A percentile compares a stretch with the other conserved stretches of the same genome.
These are phyloP conservation scores for Halteria grandinella DNA, from an alignment of 73 alveolate genomes.

Conservation along the genomic window DNA sequence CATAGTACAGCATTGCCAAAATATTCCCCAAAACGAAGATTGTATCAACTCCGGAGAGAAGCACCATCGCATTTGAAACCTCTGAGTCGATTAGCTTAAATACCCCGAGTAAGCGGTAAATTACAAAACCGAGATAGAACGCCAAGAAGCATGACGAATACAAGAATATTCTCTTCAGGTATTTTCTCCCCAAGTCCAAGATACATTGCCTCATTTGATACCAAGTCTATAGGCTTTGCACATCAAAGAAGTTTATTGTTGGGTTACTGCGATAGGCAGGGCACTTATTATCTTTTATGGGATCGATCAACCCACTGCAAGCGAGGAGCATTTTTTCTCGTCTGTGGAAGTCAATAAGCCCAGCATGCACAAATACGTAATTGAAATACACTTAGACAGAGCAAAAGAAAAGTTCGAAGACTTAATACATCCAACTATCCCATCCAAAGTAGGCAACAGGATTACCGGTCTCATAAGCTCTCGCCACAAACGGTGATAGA, in stretches of 20 bases:
- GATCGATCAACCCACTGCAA: slow-evolving; percentile 7
- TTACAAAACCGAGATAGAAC: neutral
- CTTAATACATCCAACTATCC: neutral
- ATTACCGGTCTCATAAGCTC: neutral
- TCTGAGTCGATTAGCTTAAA: neutral
- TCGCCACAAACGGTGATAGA: neutral
- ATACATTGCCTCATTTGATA: neutral
- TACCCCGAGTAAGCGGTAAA: neutral
- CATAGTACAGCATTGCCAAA: slow-evolving; percentile 24
- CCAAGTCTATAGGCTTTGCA: neutral
- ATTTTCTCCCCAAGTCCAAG: slow-evolving; percentile 32
- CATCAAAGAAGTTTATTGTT: neutral
- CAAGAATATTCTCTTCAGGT: neutral
- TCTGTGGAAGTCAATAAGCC: slow-evolving; percentile 28
- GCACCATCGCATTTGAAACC: neutral
- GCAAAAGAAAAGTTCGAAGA: neutral
- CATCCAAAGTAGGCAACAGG: neutral
- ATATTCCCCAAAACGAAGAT: neutral
- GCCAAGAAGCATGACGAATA: slow-evolving; percentile 24
- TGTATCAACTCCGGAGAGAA: neutral
- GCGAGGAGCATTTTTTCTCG: neutral
- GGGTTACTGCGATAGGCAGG: neutral
- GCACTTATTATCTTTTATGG: neutral
- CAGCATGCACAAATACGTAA: neutral
- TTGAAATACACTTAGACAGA: neutral